Evolutionary conservation across 768 basidiomycete genomes (phyloP).

Genomic region (Agaricus subrufescens): DNA sequence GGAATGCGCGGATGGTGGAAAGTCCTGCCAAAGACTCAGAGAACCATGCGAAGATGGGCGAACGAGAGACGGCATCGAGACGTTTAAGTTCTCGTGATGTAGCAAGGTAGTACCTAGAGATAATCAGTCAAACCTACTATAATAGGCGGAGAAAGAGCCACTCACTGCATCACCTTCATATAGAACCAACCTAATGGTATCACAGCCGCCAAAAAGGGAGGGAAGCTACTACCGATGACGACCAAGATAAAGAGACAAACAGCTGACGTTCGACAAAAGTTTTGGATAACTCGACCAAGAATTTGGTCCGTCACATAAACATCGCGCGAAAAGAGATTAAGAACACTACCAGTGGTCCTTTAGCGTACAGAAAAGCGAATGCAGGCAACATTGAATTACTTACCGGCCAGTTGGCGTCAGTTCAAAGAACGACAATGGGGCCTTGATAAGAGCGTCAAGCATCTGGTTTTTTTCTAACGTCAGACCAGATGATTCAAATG

Average conservation of each 20-base stretch:
- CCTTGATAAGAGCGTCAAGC: slow-evolving; percentile 74
- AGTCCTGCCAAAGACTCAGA: slow-evolving; percentile 73
- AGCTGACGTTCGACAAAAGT: slow-evolving; percentile 61
- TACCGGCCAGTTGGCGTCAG: slow-evolving; percentile 81
- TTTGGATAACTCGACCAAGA: slow-evolving; percentile 71
- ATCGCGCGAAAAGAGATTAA: slow-evolving; percentile 92
- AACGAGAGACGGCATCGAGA: slow-evolving; percentile 82
- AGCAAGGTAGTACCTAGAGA: slow-evolving; percentile 76
- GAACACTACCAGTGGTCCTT: slow-evolving; percentile 43
- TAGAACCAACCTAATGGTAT: slow-evolving; percentile 81
- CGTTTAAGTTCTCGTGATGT: slow-evolving; percentile 88
- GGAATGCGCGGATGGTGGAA: slow-evolving; percentile 80
- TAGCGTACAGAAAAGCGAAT: background rate
- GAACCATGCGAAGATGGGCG: slow-evolving; percentile 90
- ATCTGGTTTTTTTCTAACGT: slow-evolving; percentile 40
- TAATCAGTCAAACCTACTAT: background rate
- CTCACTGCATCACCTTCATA: slow-evolving; percentile 71
- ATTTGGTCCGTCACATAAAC: slow-evolving; percentile 83
- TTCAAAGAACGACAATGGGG: slow-evolving; percentile 88
- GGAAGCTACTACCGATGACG: slow-evolving; percentile 81
- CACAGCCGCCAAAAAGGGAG: slow-evolving; percentile 72
- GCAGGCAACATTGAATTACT: slow-evolving; percentile 9
- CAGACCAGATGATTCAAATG: background rate
- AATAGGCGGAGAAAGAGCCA: background rate
- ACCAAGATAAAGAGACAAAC: slow-evolving; percentile 53